These are phyloP conservation scores for Xanthoconium purpureum DNA, from an alignment of 768 basidiomycete species.

Conservation along the genomic window DNA sequence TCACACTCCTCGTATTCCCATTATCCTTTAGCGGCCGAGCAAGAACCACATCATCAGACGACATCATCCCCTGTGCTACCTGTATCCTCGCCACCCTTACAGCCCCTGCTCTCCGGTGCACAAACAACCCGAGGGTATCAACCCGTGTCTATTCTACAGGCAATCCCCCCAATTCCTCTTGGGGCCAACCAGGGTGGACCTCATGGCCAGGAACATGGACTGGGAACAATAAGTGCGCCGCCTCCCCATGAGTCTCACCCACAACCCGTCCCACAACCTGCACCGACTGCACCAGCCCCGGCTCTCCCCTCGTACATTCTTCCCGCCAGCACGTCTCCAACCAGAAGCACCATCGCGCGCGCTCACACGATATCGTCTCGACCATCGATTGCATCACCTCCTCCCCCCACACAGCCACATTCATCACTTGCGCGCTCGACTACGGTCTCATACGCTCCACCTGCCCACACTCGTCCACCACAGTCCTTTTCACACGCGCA, in stretches of 20 bases:
- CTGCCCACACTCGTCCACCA: neutral
- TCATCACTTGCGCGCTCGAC: slow-evolving; percentile 24
- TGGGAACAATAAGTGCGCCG: neutral
- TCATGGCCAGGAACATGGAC: slow-evolving; percentile 18
- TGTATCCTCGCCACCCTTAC: slow-evolving; percentile 9
- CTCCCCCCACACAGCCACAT: slow-evolving; percentile 9
- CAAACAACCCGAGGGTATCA: slow-evolving; percentile 17
- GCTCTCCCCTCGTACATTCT: slow-evolving; percentile 19
- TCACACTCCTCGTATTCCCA: slow-evolving; percentile 12
- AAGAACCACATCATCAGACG: slow-evolving; percentile 12
- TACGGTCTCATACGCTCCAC: slow-evolving; percentile 20
- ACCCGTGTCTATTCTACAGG: slow-evolving; percentile 22
- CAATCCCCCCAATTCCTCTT: slow-evolving; percentile 2
- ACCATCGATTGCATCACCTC: slow-evolving; percentile 15
- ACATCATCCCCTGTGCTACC: slow-evolving; percentile 10
- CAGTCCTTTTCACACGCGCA: slow-evolving; percentile 10
- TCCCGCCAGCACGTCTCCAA: slow-evolving; percentile 12
- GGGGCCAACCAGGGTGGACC: slow-evolving; percentile 1
- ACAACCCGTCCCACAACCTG: slow-evolving; percentile 19
- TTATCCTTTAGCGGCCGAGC: slow-evolving; percentile 7
- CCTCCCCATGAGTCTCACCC: slow-evolving; percentile 10
- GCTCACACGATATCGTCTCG: slow-evolving; percentile 29
- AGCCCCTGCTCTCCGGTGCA: slow-evolving; percentile 5
- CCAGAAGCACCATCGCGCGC: slow-evolving; percentile 21
- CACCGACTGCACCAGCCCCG: slow-evolving; percentile 12